Percentiles rank a stretch among this genome's conserved stretches.
phyloP scores from a whole-genome alignment of 106 monocot species.

The Allium fistulosum region DNA sequence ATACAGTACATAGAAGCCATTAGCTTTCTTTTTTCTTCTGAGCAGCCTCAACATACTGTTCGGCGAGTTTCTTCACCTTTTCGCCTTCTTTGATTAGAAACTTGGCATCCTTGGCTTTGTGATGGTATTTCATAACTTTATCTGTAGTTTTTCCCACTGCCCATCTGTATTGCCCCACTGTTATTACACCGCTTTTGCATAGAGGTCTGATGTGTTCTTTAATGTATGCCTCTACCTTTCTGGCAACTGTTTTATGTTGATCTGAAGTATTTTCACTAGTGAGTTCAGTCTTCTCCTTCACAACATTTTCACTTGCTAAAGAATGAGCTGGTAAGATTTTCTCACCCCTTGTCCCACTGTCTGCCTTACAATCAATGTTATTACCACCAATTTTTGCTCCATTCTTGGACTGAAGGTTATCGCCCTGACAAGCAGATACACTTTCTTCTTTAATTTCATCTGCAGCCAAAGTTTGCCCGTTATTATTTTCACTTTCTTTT shows the following conservation, averaged over 20 bases:
- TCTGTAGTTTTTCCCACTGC: slow-evolving; percentile 65
- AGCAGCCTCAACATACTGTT: slow-evolving; percentile 72
- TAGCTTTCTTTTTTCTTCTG: slow-evolving; percentile 27
- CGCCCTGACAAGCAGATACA: too few species aligned
- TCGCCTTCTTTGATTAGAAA: slow-evolving; percentile 89
- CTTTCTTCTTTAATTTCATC: background rate
- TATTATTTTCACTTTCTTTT: too few species aligned
- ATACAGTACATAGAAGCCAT: background rate
- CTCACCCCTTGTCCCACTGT: slow-evolving; percentile 5
- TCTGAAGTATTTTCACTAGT: slow-evolving; percentile 4
- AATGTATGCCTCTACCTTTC: slow-evolving; percentile 68
- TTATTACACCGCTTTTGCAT: slow-evolving; percentile 86
- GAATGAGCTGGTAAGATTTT: slow-evolving; percentile 24
- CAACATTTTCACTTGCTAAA: slow-evolving; percentile 9
- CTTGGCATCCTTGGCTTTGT: slow-evolving; percentile 74
- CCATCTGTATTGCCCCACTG: slow-evolving; percentile 78
- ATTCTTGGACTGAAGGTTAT: too few species aligned
- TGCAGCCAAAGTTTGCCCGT: too few species aligned
- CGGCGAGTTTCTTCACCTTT: slow-evolving; percentile 86
- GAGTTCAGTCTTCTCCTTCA: slow-evolving; percentile 9
- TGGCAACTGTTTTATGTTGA: slow-evolving; percentile 30
- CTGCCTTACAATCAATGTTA: background rate
- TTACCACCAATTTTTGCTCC: too few species aligned
- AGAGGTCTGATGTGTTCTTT: slow-evolving; percentile 93
- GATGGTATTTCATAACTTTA: slow-evolving; percentile 81